These are phyloP conservation scores for Metschnikowia sp. DNA, from an alignment of 805 yeast species.

Conservation along the genomic window DNA sequence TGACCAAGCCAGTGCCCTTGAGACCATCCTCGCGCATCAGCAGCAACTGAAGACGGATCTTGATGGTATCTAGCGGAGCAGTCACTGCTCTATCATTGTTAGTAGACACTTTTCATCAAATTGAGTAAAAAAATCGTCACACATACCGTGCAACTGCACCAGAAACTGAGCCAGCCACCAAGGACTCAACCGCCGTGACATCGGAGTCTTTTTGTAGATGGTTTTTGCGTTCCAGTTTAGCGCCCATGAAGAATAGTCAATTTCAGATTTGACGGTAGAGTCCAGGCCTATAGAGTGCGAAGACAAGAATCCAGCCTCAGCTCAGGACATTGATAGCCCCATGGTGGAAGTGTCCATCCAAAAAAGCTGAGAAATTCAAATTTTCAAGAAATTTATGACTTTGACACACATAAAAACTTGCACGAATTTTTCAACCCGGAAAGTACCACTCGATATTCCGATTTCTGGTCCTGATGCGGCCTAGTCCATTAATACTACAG, in stretches of 20 bases:
- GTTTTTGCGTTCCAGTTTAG: constrained; percentile 28
- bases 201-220: constrained; percentile 50
- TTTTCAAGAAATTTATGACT: no score
- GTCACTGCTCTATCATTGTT: constrained; percentile 46
- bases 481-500: no score
- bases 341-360: no score
- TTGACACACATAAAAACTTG: no score
- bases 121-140: not conserved
- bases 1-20: constrained; percentile 35
- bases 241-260: not conserved
- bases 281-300: no score
- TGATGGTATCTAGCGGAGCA: constrained; percentile 78
- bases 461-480: no score
- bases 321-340: no score
- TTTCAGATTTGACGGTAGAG: no score
- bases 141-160: constrained; percentile 42
- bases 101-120: constrained; percentile 12
- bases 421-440: no score
- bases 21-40: constrained; percentile 16
- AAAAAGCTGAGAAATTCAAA: no score
- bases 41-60: constrained; percentile 70
- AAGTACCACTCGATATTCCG: no score
- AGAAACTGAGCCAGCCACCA: constrained; percentile 59
- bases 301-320: no score
- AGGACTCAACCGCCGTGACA: constrained; percentile 50